Conservation (phyloP, 495 filamentous ascomycete species). For the Penicillium alfredii region DNA sequence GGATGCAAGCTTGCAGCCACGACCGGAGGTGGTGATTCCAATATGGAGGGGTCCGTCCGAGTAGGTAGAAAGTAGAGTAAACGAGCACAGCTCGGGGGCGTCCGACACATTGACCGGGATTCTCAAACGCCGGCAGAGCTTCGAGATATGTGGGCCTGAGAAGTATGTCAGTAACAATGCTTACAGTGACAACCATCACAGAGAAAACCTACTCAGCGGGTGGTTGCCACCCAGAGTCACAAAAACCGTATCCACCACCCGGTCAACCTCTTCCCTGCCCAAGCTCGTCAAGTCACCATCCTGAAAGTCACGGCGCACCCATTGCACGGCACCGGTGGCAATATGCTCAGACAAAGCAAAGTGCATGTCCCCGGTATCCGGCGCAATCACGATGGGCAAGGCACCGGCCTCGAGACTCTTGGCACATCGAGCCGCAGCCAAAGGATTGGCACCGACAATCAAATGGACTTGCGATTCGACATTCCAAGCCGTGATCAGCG, state of each 20-base stretch:
- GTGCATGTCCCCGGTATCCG: slow-evolving; percentile 56
- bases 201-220: slow-evolving; percentile 39
- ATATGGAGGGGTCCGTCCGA: slow-evolving; percentile 89
- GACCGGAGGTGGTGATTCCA: slow-evolving; percentile 91
- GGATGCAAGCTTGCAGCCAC: slow-evolving; percentile 89
- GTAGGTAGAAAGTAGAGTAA: slow-evolving; percentile 82
- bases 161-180: not conserved
- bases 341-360: slow-evolving; percentile 69
- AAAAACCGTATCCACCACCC: slow-evolving; percentile 86
- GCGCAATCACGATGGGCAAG: slow-evolving; percentile 75
- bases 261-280: slow-evolving; percentile 71
- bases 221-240: slow-evolving; percentile 61
- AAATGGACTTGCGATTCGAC: slow-evolving; percentile 74
- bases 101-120: slow-evolving; percentile 94
- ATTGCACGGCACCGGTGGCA: slow-evolving; percentile 63
- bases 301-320: slow-evolving; percentile 62
- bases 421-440: slow-evolving; percentile 74
- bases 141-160: slow-evolving; percentile 61
- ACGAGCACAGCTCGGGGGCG: slow-evolving; percentile 80
- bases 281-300: slow-evolving; percentile 70
- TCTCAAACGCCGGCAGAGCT: slow-evolving; percentile 66
- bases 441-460: slow-evolving; percentile 76
- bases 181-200: not conserved
- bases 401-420: slow-evolving; percentile 85
- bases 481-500: slow-evolving; percentile 74